Evolutionary conservation across 345 rosid genomes (phyloP), one percentile per base, ranked within the genome.

Genomic region (Dipteronia dyeriana): DNA sequence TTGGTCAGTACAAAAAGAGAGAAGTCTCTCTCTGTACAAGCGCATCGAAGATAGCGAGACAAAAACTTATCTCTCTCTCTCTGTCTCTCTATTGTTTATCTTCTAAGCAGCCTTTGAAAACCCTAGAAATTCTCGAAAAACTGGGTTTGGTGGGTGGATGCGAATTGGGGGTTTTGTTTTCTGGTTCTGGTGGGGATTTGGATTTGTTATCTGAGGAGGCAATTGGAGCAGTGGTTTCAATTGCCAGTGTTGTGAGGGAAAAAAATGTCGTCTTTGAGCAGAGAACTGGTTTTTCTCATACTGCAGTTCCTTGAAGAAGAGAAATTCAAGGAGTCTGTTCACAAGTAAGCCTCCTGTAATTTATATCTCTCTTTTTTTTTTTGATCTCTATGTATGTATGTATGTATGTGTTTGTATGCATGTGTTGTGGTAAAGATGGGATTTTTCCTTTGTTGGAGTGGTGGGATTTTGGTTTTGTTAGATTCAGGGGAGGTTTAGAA

Each of bases 281-380:
- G 97, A 75, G 98, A 95, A 85, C 78, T 93, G 85, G 98, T 95
- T 85, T 90, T 90, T 80, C 95, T 92, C 76, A 88, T 93, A 82
- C 97, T 95, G 66, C 98, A 95, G 80, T 95, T 95, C 76, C 97
- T 95, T 7, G 97, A 93, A 61, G 98, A 95, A 82, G 95, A 95
- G 86, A 91, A 93, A 79, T 95, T 87, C 66, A 90, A 88, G 82
- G 97, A 95, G 80, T 87, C 97, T 76, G 92, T 93, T 66, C 98
- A 93, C 79, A 92, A 86, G 98, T 90, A 84, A 80, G 80, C 70
- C 60, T 53, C 68, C 49, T 47, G 20, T 66, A 25, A 41, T 23
- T 25, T 20, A 9, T 59, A 7, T 9, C 57, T 19, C 45, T 49
- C 14, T 62, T 8, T 45, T 53, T 0, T 67, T 10, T 76, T 12